Conservation (phyloP, 441 rosid species). For the Croton setiger region DNA sequence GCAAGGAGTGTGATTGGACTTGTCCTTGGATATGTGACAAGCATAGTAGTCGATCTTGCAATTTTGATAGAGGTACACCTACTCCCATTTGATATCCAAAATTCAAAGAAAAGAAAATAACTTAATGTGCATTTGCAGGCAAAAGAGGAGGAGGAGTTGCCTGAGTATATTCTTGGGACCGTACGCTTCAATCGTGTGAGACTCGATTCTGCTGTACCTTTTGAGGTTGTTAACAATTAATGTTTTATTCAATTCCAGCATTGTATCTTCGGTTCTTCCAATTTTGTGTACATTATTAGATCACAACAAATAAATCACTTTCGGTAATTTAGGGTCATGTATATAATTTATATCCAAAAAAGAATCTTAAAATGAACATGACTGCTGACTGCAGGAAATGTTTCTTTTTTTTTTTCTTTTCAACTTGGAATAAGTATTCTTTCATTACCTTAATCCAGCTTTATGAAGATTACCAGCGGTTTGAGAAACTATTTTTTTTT, state of each 20-base stretch:
- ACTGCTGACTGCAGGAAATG: too few species aligned
- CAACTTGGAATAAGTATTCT: too few species aligned
- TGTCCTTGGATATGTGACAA: constrained; percentile 94
- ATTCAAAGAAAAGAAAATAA: background rate
- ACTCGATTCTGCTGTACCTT: constrained; percentile 60
- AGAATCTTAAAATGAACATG: too few species aligned
- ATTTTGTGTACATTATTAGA: background rate
- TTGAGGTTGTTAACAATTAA: constrained; percentile 37
- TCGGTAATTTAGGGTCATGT: background rate
- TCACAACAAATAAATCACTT: background rate
- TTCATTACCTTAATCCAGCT: too few species aligned
- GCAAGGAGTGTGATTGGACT: constrained; percentile 91
- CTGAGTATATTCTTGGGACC: constrained; percentile 93
- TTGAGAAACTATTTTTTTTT: too few species aligned
- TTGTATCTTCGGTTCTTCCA: background rate
- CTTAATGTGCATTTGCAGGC: constrained; percentile 47
- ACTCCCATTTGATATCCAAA: too few species aligned
- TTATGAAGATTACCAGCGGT: too few species aligned
- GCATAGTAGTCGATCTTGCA: constrained; percentile 93
- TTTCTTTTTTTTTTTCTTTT: too few species aligned
- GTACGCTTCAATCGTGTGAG: constrained; percentile 75
- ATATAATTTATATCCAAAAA: background rate
- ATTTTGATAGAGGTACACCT: constrained; percentile 86
- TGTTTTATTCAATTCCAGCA: background rate
- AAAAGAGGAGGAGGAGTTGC: constrained; percentile 76